Evolutionary conservation across 1,284 basidiomycete species (phyloP).

Genomic region (Ganoderma lucidum): DNA sequence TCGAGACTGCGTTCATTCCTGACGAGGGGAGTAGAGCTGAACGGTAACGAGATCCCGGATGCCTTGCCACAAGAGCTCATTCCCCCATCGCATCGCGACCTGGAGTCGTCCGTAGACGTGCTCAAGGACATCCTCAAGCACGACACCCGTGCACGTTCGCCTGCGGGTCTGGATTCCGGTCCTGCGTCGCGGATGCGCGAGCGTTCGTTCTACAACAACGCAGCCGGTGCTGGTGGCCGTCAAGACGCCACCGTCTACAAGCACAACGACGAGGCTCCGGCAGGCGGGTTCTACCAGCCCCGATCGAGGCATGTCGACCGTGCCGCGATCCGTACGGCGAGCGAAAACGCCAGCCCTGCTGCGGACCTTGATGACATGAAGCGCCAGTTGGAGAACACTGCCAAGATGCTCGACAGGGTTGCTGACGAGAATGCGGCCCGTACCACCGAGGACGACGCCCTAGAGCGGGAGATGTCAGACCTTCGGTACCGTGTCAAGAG

Average conservation of each 20-base stretch:
- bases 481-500: conserved; percentile 88
- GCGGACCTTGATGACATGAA: conserved; percentile 90
- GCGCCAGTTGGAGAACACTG: conserved; percentile 84
- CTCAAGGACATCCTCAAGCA: conserved; percentile 91
- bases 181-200: conserved; percentile 71
- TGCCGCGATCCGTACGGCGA: conserved; percentile 79
- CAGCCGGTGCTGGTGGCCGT: conserved; percentile 64
- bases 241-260: conserved; percentile 96
- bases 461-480: conserved; percentile 92
- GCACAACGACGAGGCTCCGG: conserved; percentile 73
- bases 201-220: conserved; percentile 72
- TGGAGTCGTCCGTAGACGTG: conserved; percentile 92
- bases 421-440: conserved; percentile 66
- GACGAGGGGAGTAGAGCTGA: conserved; percentile 69
- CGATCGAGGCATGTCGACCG: conserved; percentile 90
- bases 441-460: conserved; percentile 84
- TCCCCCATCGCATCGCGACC: conserved; percentile 92
- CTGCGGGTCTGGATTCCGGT: conserved; percentile 52
- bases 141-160: conserved; percentile 74
- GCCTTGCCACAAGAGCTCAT: conserved; percentile 89
- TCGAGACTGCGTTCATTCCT: neutral
- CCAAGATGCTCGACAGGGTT: conserved; percentile 82
- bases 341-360: conserved; percentile 74
- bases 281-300: conserved; percentile 83
- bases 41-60: conserved; percentile 92